These are phyloP conservation scores for Penicillium lividum DNA, from an alignment of 495 filamentous ascomycete species.

Conservation along the genomic window DNA sequence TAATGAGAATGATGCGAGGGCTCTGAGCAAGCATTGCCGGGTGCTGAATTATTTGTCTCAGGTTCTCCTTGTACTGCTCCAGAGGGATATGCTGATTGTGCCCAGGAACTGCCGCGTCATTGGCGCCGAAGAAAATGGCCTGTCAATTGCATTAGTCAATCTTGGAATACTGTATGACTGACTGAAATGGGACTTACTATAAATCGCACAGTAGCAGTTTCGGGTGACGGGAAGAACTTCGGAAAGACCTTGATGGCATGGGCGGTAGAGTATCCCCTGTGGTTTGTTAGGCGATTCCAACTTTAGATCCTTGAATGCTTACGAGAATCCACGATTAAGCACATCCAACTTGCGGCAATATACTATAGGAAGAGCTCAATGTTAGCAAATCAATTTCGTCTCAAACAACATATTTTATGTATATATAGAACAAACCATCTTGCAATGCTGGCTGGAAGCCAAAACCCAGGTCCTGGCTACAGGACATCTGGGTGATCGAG, in stretches of 20 bases:
- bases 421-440: slow-evolving; percentile 48
- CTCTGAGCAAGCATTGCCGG: slow-evolving; percentile 65
- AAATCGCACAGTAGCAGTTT: slow-evolving; percentile 58
- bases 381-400: neutral
- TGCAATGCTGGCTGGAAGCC: slow-evolving; percentile 71
- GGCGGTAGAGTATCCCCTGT: slow-evolving; percentile 67
- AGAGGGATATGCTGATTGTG: slow-evolving; percentile 73
- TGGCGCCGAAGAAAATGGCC: slow-evolving; percentile 84
- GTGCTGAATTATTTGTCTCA: slow-evolving; percentile 69
- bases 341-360: slow-evolving; percentile 68
- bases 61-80: slow-evolving; percentile 68
- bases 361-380: slow-evolving; percentile 34
- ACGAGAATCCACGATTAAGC: slow-evolving; percentile 67
- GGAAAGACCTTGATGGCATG: slow-evolving; percentile 62
- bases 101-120: slow-evolving; percentile 70
- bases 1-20: slow-evolving; percentile 72
- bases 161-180: slow-evolving; percentile 3
- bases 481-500: slow-evolving; percentile 69
- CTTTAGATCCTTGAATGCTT: slow-evolving; percentile 11
- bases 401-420: no score
- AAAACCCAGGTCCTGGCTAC: slow-evolving; percentile 61
- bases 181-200: slow-evolving; percentile 53
- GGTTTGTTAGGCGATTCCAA: neutral
- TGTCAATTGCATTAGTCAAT: slow-evolving; percentile 27
- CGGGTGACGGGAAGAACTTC: slow-evolving; percentile 56